Conservation (phyloP, 208 protist species). For the Leishmania turanica region DNA sequence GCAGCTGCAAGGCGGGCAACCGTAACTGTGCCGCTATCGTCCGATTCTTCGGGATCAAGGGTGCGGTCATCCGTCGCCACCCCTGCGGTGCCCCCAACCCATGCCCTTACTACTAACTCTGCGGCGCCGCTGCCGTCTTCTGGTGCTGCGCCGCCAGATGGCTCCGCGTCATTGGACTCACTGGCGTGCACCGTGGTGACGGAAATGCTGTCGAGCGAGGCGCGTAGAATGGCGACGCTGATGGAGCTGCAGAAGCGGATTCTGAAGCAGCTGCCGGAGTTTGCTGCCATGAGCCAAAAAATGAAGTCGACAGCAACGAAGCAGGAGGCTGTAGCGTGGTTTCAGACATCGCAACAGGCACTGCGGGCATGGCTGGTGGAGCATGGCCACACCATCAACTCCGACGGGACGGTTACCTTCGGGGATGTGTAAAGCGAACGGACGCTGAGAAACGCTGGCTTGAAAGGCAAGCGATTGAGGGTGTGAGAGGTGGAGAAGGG, state of each 20-base stretch:
- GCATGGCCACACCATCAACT: slow-evolving; percentile 59
- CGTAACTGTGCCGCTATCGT: not conserved
- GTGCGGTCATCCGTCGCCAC: not conserved
- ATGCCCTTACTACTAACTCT: not conserved
- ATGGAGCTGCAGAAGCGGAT: slow-evolving; percentile 69
- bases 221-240: slow-evolving; percentile 37
- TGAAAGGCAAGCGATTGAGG: no score
- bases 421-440: not conserved
- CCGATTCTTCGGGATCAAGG: not conserved
- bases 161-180: slow-evolving; percentile 3
- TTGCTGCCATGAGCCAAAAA: slow-evolving; percentile 56
- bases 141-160: not conserved
- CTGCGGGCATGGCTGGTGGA: slow-evolving; percentile 55
- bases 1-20: not conserved
- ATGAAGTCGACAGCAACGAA: slow-evolving; percentile 45
- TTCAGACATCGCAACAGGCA: slow-evolving; percentile 45
- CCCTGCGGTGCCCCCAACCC: not conserved
- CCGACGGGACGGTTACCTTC: slow-evolving; percentile 59
- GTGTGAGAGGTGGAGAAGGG: not conserved
- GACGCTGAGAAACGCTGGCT: not conserved
- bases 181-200: slow-evolving; percentile 27
- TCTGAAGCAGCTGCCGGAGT: slow-evolving; percentile 68
- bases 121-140: not conserved
- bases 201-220: slow-evolving; percentile 16
- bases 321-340: slow-evolving; percentile 72